Evolutionary conservation across 495 filamentous ascomycete species (phyloP), one percentile per base, ranked within the genome.

Genomic region (Wilcoxina mikolae): DNA sequence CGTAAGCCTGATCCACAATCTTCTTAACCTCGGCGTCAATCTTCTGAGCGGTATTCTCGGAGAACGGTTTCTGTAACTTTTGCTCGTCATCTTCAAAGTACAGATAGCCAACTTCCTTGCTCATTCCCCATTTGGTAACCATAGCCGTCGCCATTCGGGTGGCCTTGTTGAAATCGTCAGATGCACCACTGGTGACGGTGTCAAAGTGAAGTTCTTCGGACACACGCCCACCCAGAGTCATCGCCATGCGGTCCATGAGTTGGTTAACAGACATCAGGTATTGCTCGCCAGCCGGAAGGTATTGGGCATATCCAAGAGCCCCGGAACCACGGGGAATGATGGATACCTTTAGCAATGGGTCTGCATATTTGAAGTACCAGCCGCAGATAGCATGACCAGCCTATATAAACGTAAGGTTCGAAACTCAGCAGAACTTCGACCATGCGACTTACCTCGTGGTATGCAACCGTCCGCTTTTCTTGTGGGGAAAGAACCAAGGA

Each of bases 111-210:
- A 98, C 78, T 69, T 93, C 89, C 55, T 84, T 78, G 33, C 83
- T 90, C 91, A 98, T 98, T 60, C 91, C 91, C 78, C 85, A 96
- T 68, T 93, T 84, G 38, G 91, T 98, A 22, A 98, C 91, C 91
- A 98, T 98, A 25, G 81, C 77, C 2, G 85, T 90, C 7, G 91
- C 93, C 87, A 94, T 86, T 45, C 79, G 77, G 7, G 93, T 96
- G 25, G 95, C 93, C 70, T 98, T 98, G 70, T 94, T 94, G 76
- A 98, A 98, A 65, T 98, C 91, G 67, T 98, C 91, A 35, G 79
- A 84, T 18, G 91, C 91, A 43, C 91, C 91, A 55, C 82, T 86
- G 3, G 93, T 98, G 22, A 98, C 90, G 9, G 85, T 94, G 23
- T 89, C 83, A 68, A 96, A 98, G 69, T 96, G 87, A 3, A 98